phyloP scores from a whole-genome alignment of 228 moss, liverwort and hornwort genomes.

The Sphagnum magellanicum region DNA sequence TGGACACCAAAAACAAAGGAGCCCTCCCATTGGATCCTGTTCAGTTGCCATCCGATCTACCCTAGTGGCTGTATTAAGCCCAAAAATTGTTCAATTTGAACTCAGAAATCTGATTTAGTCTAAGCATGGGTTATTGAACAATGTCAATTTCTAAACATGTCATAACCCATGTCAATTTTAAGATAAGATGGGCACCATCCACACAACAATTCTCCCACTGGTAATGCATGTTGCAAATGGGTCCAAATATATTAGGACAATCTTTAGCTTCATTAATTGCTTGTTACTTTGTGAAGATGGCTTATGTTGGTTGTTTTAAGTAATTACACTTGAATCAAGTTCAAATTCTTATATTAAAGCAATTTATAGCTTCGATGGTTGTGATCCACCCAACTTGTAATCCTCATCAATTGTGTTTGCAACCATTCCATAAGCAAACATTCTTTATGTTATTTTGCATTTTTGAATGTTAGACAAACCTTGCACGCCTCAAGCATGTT shows the following conservation, averaged over 20 bases:
- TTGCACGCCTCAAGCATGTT: background rate
- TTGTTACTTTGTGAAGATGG: background rate
- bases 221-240: constrained; percentile 4
- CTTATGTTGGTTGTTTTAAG: background rate
- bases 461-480: background rate
- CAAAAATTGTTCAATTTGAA: too few relatives aligned
- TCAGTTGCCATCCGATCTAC: too few relatives aligned
- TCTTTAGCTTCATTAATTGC: background rate
- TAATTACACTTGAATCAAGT: background rate
- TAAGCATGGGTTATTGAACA: too few relatives aligned
- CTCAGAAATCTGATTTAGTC: too few relatives aligned
- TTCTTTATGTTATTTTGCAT: background rate
- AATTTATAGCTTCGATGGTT: background rate
- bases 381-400: background rate
- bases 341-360: background rate
- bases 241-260: background rate
- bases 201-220: background rate
- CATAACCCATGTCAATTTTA: too few relatives aligned
- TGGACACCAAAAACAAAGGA: too few relatives aligned
- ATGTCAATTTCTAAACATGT: too few relatives aligned
- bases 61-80: too few relatives aligned
- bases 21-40: too few relatives aligned
- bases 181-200: background rate
- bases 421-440: background rate
- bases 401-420: background rate